phyloP scores from a whole-genome alignment of 2,329 filamentous ascomycete species.

The Diplocarpon mali region DNA sequence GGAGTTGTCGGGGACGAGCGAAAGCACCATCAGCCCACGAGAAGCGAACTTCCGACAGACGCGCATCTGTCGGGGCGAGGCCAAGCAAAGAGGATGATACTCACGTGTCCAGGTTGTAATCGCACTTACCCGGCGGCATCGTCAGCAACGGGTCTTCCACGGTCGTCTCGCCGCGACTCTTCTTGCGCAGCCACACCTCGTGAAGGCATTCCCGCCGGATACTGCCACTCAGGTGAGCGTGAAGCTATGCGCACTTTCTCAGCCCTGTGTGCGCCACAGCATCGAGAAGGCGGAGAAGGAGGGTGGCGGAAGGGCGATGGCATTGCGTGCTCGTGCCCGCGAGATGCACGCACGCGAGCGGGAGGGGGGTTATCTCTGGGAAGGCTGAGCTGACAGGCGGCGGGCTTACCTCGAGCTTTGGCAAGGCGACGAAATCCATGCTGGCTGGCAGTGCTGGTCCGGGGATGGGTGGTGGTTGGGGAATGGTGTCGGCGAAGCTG shows the following conservation, averaged over 20 bases:
- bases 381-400: neutral
- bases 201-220: conserved; percentile 64
- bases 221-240: conserved; percentile 71
- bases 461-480: no score
- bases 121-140: conserved; percentile 60
- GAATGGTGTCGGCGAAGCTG: no score
- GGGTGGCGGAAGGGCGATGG: no score
- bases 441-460: no score
- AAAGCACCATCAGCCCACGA: neutral
- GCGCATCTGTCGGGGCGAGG: neutral
- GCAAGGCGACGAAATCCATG: conserved; percentile 34
- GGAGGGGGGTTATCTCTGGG: no score
- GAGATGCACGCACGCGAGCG: no score
- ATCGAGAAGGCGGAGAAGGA: no score
- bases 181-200: conserved; percentile 58
- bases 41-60: neutral
- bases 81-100: conserved; percentile 20
- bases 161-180: conserved; percentile 36
- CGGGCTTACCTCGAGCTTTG: conserved; percentile 41
- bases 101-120: conserved; percentile 60
- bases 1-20: no score
- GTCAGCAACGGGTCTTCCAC: conserved; percentile 58
- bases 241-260: conserved; percentile 42
- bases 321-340: no score
- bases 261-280: conserved; percentile 14